Percentiles rank a stretch among this genome's conserved stretches.
These are phyloP conservation scores for Dichomitus squalens DNA, from an alignment of 1,284 basidiomycete genomes.

Conservation along the genomic window DNA sequence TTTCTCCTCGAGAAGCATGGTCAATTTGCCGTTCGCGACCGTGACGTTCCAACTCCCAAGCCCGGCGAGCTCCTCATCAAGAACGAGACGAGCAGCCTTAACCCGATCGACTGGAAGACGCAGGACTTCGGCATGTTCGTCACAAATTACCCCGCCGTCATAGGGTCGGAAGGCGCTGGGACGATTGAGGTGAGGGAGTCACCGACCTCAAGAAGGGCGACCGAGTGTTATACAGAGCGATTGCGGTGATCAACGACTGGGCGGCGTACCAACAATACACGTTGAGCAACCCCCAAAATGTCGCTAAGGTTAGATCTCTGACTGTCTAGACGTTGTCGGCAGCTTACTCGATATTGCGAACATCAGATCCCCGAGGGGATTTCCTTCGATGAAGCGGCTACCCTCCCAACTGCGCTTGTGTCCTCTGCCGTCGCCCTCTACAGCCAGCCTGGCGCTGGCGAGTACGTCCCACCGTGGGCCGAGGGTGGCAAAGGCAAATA, in stretches of 20 bases:
- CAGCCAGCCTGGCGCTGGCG: too few species aligned
- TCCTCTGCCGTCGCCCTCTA: too few species aligned
- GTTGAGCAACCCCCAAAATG: conserved; percentile 35
- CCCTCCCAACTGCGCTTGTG: too few species aligned
- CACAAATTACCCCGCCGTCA: conserved; percentile 41
- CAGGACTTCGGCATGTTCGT: conserved; percentile 34
- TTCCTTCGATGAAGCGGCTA: too few species aligned
- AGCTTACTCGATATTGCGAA: too few species aligned
- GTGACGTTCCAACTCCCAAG: too few species aligned
- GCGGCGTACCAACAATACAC: conserved; percentile 2
- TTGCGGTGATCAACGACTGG: neutral
- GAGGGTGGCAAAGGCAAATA: too few species aligned
- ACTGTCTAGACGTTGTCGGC: too few species aligned
- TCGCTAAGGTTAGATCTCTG: conserved; percentile 12
- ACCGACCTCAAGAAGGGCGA: conserved; percentile 54
- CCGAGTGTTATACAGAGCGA: neutral
- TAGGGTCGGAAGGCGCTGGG: conserved; percentile 62
- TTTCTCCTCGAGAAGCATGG: too few species aligned
- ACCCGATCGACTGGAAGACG: conserved; percentile 42
- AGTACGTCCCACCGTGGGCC: too few species aligned
- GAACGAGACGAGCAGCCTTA: conserved; percentile 40
- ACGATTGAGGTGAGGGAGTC: conserved; percentile 58
- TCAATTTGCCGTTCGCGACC: too few species aligned
- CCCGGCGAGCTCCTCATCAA: conserved; percentile 38
- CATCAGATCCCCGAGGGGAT: too few species aligned